phyloP scores from a whole-genome alignment of 768 basidiomycete species.

The Dentipellis sp. region DNA sequence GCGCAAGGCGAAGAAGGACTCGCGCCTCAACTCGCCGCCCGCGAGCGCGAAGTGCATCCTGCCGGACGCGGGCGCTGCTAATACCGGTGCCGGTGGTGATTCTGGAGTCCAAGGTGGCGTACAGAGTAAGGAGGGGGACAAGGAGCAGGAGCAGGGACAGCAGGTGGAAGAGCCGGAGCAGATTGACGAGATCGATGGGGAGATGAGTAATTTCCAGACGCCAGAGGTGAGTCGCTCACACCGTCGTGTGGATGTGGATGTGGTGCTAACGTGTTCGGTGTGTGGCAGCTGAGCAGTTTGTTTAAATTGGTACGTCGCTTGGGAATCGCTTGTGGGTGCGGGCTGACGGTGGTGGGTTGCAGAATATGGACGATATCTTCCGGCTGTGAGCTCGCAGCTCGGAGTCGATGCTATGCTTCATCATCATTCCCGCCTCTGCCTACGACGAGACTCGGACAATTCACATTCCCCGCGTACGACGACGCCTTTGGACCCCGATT shows the following conservation, averaged over 20 bases:
- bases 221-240: conserved; percentile 6
- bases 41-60: not conserved
- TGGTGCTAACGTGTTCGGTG: not conserved
- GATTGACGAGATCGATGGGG: not conserved
- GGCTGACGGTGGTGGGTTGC: not conserved
- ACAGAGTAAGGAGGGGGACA: not conserved
- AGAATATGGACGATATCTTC: not conserved
- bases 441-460: too few relatives aligned
- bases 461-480: too few relatives aligned
- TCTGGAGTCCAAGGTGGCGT: too few relatives aligned
- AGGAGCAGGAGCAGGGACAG: too few relatives aligned
- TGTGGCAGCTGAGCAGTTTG: conserved; percentile 11
- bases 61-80: not conserved
- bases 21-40: not conserved
- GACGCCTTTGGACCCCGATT: too few relatives aligned
- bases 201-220: conserved; percentile 12
- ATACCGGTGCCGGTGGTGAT: not conserved
- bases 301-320: conserved; percentile 6
- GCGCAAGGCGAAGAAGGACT: conserved; percentile 5
- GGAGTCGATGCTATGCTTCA: too few relatives aligned
- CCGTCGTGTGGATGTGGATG: too few relatives aligned
- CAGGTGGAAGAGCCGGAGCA: too few relatives aligned
- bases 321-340: not conserved
- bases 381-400: too few relatives aligned
- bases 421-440: too few relatives aligned